Evolutionary conservation across 163 green algal species (phyloP), one percentile per base, ranked within the genome.

Genomic region (Volvox carteri): DNA sequence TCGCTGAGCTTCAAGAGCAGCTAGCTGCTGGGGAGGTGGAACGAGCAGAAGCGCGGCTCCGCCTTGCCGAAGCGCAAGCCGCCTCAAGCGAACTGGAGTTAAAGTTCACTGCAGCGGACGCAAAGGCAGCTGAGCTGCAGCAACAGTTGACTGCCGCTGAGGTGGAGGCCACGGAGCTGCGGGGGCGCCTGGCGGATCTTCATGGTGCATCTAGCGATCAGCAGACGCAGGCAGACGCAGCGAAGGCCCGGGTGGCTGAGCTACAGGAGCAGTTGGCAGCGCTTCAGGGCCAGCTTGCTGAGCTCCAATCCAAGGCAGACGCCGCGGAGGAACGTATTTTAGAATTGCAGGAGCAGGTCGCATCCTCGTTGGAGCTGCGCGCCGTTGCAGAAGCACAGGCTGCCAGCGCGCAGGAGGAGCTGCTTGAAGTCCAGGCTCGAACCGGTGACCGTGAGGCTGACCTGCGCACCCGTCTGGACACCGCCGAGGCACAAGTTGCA

Each of bases 401-500:
- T 12, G 39, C 35, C 16, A 54, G 50, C n/a, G n/a, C 19, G n/a
- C 48, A 70, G 65, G 37, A 52, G 0, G 56, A 80, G 56, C 73
- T 90, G 56, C 18, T 58, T 23, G 85, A 86, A 41, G 41, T 28
- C 9, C 72, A 90, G 73, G 70, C 73, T 6, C 33, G 18, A 8
- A 35, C 67, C 6, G 85, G 86, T 0, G 85, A 78, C 11, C 78
- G 78, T 58, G 33, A 62, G 5, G 42, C 44, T 16, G 79, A 86
- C 14, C 42, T 86, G n/a, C 60, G 79, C 19, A 35, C 30, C 1
- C 83, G 41, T 33, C 83, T 83, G 50, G 83, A 88, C 16, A 42
- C 73, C 2, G 73, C 85, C 14, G 85, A 86, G 62, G 42, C 84
- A 60, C 75, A 91, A 54, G 65, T 80, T 19, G 86, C 86, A 37